phyloP scores from a whole-genome alignment of 257 asterid genomes.

The Hygrophila difformis region DNA sequence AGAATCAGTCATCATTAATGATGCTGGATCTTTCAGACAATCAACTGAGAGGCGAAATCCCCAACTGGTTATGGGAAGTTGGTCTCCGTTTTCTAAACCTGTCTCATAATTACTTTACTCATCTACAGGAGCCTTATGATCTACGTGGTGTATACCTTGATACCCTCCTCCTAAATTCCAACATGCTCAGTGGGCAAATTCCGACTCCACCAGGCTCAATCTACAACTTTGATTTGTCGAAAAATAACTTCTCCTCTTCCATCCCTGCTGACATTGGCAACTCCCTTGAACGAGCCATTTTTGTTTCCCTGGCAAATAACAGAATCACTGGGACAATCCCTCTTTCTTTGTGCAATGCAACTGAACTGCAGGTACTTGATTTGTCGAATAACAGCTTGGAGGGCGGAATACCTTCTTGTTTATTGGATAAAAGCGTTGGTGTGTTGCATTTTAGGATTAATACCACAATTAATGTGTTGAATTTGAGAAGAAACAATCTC shows the following conservation, averaged over 20 bases:
- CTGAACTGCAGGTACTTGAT: constrained; percentile 34
- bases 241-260: constrained; percentile 27
- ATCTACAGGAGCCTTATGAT: constrained; percentile 37
- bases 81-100: constrained; percentile 32
- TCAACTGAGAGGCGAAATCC: constrained; percentile 40
- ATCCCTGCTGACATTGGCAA: constrained; percentile 26
- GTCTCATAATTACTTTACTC: constrained; percentile 33
- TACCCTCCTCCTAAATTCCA: constrained; percentile 41
- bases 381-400: constrained; percentile 39
- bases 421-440: constrained; percentile 13
- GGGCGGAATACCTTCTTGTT: constrained; percentile 41
- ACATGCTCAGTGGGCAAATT: constrained; percentile 26
- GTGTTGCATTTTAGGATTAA: too few species aligned
- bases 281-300: not conserved
- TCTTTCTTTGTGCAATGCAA: constrained; percentile 41
- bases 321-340: constrained; percentile 39
- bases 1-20: constrained; percentile 28
- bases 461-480: constrained; percentile 28
- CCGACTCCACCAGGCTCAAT: constrained; percentile 24
- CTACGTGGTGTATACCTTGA: constrained; percentile 15
- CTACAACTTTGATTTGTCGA: constrained; percentile 34
- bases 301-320: constrained; percentile 44
- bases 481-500: constrained; percentile 38
- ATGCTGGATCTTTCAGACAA: constrained; percentile 47
- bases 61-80: constrained; percentile 47